Evolutionary conservation across 345 rosid genomes (phyloP).

Genomic region (Aegle marmelos): DNA sequence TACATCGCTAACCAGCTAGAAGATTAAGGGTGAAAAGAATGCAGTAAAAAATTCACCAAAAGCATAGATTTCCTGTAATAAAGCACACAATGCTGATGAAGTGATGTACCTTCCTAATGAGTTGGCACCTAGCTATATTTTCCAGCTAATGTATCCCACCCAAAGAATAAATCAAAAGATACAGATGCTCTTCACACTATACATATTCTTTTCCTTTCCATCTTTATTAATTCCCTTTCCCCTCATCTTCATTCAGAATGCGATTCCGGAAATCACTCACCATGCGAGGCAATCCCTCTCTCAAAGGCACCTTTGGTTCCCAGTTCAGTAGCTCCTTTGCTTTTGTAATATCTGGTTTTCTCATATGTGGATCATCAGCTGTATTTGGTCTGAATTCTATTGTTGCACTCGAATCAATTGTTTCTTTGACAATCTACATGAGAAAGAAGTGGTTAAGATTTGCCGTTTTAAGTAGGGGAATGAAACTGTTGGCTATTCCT

Average conservation of each 20-base stretch:
- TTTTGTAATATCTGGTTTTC: constrained; percentile 92
- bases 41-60: constrained; percentile 5
- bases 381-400: constrained; percentile 89
- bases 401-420: constrained; percentile 90
- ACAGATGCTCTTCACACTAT: constrained; percentile 36
- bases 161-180: constrained; percentile 26
- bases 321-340: constrained; percentile 90
- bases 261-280: constrained; percentile 85
- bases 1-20: not conserved
- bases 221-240: constrained; percentile 43
- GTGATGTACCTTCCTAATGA: constrained; percentile 13
- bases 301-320: constrained; percentile 82
- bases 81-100: not conserved
- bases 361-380: constrained; percentile 93
- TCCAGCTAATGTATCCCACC: constrained; percentile 6
- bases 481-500: not conserved
- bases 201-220: constrained; percentile 22
- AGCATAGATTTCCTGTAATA: constrained; percentile 7
- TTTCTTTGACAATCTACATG: constrained; percentile 77
- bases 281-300: constrained; percentile 92
- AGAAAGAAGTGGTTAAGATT: not conserved
- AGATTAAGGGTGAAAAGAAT: not conserved
- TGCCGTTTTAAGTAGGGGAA: not conserved
- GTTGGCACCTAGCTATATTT: constrained; percentile 16
- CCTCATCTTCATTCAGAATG: constrained; percentile 83